phyloP scores from a whole-genome alignment of 345 rosid genomes.

The Populus pruinosa region DNA sequence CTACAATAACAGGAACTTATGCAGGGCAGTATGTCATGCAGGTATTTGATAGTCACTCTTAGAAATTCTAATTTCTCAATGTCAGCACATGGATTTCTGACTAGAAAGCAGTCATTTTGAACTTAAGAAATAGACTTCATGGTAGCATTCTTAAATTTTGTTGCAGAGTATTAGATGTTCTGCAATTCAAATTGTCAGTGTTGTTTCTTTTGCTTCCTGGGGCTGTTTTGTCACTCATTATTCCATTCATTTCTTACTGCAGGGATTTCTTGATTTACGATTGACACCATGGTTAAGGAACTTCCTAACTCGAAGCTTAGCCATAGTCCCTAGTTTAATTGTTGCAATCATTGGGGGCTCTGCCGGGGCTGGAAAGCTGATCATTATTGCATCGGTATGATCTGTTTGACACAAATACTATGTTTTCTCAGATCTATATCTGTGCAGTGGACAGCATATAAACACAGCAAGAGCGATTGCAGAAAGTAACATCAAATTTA shows the following conservation, averaged over 20 bases:
- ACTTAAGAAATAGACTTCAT: not conserved
- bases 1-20: conserved; percentile 95
- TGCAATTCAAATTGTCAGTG: not conserved
- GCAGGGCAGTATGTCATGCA: conserved; percentile 98
- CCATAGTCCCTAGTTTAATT: conserved; percentile 87
- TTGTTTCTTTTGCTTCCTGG: not conserved
- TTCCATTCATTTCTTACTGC: conserved; percentile 3
- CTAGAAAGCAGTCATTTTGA: not conserved
- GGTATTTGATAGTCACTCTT: conserved; percentile 38
- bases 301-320: conserved; percentile 78
- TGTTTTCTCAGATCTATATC: not conserved
- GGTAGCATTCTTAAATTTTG: not conserved
- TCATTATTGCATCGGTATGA: conserved; percentile 86
- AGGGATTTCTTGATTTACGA: conserved; percentile 83
- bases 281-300: conserved; percentile 82
- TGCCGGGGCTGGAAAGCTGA: conserved; percentile 81
- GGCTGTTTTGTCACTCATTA: not conserved
- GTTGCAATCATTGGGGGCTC: conserved; percentile 90
- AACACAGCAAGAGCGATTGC: no score
- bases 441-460: no score
- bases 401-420: not conserved
- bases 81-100: not conserved
- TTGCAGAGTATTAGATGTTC: not conserved
- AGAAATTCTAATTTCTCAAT: not conserved
- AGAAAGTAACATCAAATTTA: no score